A percentile compares a stretch with the other conserved stretches of the same genome.
Evolutionary conservation across 768 basidiomycete species (phyloP).

Genomic region (Amanita phalloides): DNA sequence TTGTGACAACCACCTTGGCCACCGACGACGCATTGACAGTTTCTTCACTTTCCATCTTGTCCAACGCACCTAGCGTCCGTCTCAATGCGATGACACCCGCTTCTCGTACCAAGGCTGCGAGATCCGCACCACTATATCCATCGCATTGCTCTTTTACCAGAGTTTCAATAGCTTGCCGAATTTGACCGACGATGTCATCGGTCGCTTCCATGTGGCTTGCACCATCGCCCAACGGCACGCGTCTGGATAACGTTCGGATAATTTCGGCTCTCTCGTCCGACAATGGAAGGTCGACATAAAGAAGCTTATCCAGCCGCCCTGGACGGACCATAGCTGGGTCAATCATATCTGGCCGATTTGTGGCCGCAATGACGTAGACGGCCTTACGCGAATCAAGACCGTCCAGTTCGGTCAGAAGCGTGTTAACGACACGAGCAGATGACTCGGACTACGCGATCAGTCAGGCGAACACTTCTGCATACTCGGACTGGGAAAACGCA

Average conservation of each 20-base stretch:
- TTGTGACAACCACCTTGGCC: constrained; percentile 35
- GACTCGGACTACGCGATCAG: constrained; percentile 63
- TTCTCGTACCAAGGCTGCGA: constrained; percentile 81
- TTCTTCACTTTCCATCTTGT: constrained; percentile 37
- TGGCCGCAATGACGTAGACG: constrained; percentile 92
- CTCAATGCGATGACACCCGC: constrained; percentile 81
- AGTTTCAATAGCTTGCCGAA: constrained; percentile 19
- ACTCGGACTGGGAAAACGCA: constrained; percentile 22
- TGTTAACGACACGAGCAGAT: constrained; percentile 88
- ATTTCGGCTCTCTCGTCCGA: constrained; percentile 75
- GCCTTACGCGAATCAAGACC: constrained; percentile 79
- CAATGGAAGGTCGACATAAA: constrained; percentile 84
- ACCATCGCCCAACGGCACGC: constrained; percentile 48
- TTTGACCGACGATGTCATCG: constrained; percentile 9
- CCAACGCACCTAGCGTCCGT: constrained; percentile 56
- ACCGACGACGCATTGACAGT: constrained; percentile 4
- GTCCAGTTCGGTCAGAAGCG: constrained; percentile 87
- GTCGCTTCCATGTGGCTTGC: constrained; percentile 4
- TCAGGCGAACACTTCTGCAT: not conserved
- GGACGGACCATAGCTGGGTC: constrained; percentile 98
- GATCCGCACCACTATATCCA: constrained; percentile 88
- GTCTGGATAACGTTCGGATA: constrained; percentile 59
- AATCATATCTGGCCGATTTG: constrained; percentile 94
- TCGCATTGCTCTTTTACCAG: constrained; percentile 59
- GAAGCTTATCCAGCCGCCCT: constrained; percentile 84